Evolutionary conservation across 1,284 basidiomycete genomes (phyloP), one percentile per base, ranked within the genome.

Genomic region (Leccinum angustisporum): DNA sequence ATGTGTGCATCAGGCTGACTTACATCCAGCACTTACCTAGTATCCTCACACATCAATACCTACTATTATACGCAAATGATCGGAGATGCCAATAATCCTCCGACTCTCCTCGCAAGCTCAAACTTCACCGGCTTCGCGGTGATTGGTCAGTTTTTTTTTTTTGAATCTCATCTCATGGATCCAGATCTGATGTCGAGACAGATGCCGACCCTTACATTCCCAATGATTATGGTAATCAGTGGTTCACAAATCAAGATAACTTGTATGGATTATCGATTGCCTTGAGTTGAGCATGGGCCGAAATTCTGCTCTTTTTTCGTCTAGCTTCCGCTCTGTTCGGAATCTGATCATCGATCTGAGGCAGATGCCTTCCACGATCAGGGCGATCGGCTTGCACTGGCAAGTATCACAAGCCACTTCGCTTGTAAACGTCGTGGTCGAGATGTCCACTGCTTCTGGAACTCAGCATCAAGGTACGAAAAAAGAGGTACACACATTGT

Each of bases 341-440:
- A 83, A 83, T 71, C 71, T 83, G 61, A 70, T 79, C 56, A 80
- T 83, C 65, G 82, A 83, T 66, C 64, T 81, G 73, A 78, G 61
- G 70, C 75, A 70, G 61, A 81, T 88, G 65, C 82, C 86, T 27
- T 75, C 84, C 0, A 70, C 78, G 5, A 77, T 75, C 14, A 67
- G 77, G 2, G 88, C 82, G 13, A 87, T 84, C 30, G 89, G 86
- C 31, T 77, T 91, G 40, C 89, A 92, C 64, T 91, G 90, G 85
- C 88, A 92, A 74, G 87, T 92, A 25, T 84, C 90, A 5, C 91
- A 93, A 70, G 84, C 88, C 1, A 93, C 91, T 0, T 89, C 87
- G 1, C 76, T 94, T 52, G 81, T 86, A 58, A 81, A 84, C 64
- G 73, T 82, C 59, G 76, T 81, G 56, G 79, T 84, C 63, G 74